A percentile compares a stretch with the other conserved stretches of the same genome.
Evolutionary conservation across 257 asterid species (phyloP).

Genomic region (Nicotiana tomentosiformis): DNA sequence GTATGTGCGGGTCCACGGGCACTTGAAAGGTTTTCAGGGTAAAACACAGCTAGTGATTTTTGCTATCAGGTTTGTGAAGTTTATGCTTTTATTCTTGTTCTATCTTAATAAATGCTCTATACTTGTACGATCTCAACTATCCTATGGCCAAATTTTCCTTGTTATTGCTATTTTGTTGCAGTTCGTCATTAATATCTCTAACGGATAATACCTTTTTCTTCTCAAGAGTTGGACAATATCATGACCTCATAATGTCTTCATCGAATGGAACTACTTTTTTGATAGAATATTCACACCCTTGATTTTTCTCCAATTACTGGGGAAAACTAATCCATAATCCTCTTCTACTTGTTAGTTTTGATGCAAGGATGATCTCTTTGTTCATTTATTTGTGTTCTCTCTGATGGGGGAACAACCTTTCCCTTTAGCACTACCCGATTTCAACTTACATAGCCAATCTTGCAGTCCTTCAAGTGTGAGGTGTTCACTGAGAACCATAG

Average conservation of each 20-base stretch:
- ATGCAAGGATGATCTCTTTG: not conserved
- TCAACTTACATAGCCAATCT: not conserved
- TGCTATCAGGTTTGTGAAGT: constrained; percentile 61
- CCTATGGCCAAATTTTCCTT: not conserved
- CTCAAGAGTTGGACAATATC: not conserved
- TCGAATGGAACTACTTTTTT: not conserved
- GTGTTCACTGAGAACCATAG: not conserved
- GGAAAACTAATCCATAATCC: not conserved
- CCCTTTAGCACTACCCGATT: not conserved
- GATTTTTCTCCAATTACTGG: not conserved
- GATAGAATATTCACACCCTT: not conserved
- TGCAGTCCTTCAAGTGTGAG: not conserved
- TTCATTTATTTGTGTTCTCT: not conserved
- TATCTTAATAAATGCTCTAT: not conserved
- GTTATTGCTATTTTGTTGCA: not conserved
- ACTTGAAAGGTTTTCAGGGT: constrained; percentile 51
- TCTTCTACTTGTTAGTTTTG: constrained; percentile 5
- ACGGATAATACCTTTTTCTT: not conserved
- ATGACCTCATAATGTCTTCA: not conserved
- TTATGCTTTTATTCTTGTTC: not conserved
- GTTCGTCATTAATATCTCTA: not conserved
- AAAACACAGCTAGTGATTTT: constrained; percentile 55
- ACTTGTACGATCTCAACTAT: not conserved
- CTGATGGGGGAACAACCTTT: not conserved
- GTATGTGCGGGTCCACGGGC: constrained; percentile 78